phyloP scores from a whole-genome alignment of 176 grass and related monocot genomes.

The Aegilops sharonensis region DNA sequence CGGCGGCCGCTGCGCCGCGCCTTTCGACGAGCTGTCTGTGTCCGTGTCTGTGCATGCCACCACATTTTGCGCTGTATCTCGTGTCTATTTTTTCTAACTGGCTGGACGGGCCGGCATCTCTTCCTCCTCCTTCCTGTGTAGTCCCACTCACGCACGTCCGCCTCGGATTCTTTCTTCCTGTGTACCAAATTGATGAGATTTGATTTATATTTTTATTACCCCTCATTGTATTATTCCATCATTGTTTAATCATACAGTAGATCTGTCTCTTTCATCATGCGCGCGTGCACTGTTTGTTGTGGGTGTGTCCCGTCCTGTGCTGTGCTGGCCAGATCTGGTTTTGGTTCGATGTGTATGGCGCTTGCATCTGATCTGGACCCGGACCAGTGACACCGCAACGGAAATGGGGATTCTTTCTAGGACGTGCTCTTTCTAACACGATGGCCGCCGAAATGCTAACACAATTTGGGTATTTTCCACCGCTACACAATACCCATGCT shows the following conservation, averaged over 20 bases:
- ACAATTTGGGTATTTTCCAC: background rate
- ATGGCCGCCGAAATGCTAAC: background rate
- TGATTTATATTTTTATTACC: constrained; percentile 40
- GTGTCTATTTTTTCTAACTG: constrained; percentile 12
- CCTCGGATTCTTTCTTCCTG: constrained; percentile 39
- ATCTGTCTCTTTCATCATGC: constrained; percentile 15
- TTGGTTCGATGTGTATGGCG: background rate
- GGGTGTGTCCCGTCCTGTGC: no score
- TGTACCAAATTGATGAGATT: constrained; percentile 34
- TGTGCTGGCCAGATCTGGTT: background rate
- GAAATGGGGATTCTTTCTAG: background rate
- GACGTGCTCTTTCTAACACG: background rate
- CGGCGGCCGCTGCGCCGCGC: background rate
- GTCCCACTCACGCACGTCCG: background rate
- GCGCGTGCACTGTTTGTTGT: background rate
- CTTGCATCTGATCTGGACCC: background rate
- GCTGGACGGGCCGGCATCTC: background rate
- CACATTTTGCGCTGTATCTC: constrained; percentile 17
- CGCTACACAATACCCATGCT: background rate
- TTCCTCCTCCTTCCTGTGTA: background rate
- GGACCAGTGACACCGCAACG: background rate
- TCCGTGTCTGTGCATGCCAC: background rate
- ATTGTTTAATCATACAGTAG: background rate
- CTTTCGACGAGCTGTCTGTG: background rate
- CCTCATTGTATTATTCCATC: constrained; percentile 33